These are phyloP conservation scores for Globisporangium sylvaticum DNA, from an alignment of 352 stramenopile genomes.

Conservation along the genomic window DNA sequence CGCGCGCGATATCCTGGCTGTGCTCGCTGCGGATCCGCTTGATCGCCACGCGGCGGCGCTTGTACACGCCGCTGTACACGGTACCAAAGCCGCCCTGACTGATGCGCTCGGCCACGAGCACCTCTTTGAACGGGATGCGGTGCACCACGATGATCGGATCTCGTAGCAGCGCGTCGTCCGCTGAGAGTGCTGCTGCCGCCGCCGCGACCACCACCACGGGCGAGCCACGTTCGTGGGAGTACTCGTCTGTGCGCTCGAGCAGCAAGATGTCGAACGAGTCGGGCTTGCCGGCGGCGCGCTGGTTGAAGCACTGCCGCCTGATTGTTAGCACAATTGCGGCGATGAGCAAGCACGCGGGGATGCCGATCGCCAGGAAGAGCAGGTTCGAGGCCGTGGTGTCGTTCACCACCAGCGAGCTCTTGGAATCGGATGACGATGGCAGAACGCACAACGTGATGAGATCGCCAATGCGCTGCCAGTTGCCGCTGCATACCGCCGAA, in stretches of 20 bases:
- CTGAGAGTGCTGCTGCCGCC: conserved; percentile 3
- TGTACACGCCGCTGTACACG: conserved; percentile 23
- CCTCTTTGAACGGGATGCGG: conserved; percentile 12
- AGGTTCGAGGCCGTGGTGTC: not conserved
- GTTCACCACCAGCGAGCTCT: not conserved
- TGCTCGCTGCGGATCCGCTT: conserved; percentile 22
- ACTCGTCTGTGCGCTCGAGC: conserved; percentile 3
- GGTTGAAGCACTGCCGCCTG: not conserved
- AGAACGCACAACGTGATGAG: not conserved
- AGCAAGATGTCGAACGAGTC: conserved; percentile 4
- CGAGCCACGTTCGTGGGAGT: not conserved
- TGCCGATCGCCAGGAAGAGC: conserved; percentile 1
- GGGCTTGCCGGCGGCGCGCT: not conserved
- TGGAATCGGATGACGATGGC: not conserved
- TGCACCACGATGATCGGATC: conserved; percentile 19
- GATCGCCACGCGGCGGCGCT: conserved; percentile 19
- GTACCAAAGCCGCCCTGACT: conserved; percentile 23
- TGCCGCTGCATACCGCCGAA: not conserved
- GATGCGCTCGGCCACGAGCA: conserved; percentile 8
- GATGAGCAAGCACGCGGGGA: not conserved
- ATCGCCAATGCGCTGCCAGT: not conserved
- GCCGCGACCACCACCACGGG: not conserved
- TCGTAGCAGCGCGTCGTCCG: conserved; percentile 10
- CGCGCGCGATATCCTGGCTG: conserved; percentile 12
- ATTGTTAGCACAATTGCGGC: not conserved